Base-by-base conservation (phyloP, 2,329 filamentous ascomycete species). In the Verticillium isaacii region DNA sequence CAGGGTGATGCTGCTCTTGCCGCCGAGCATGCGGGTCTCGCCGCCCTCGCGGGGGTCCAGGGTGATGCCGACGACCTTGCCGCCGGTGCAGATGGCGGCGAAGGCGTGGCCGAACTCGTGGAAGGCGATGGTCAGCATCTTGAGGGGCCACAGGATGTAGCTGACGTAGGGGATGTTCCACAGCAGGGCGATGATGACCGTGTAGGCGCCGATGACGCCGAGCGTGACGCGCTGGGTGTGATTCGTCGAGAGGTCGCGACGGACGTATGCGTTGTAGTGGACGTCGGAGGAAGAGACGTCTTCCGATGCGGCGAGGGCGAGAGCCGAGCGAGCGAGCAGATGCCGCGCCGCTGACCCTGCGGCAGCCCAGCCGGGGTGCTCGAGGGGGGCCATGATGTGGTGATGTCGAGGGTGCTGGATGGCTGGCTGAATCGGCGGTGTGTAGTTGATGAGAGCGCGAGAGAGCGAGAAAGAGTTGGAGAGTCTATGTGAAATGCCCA, bases 61-160 rank as follows among this genome's bases (percentile, higher is more conserved):
- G 25, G 84, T 88, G 69, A 93, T 92, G 45, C 86, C 89, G 71
- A 91, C 86, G 66, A 93, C 90, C 61, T 79, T 81, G 5, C 90
- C 90, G 60, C 90, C 90, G 0, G 90, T 93, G 63, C 87, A 84
- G 65, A 88, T 83, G 45, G 89, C 89, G 1, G 86, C 86, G 68
- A 92, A 84, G 57, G 90, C 90, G 74, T 93, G 90, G 14, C 89
- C 86, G 70, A 93, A 88, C 67, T 93, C 90, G 75, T 93, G 90
- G 74, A 93, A 93, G 41, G 90, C 90, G 66, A 93, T 93, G 59
- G 91, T 89, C 23, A 93, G 82, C 90, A 93, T 92, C 78, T 93
- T 93, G 79, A 93, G 93, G 4, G 90, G 90, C 90, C 90, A 93
- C 39, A 93, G 77, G 1, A 89, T 81, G 81, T 86, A 89, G 61